Percentiles rank a stretch among this genome's conserved stretches.
Conservation (phyloP, 495 filamentous ascomycete species). For the Neurospora hispaniola region DNA sequence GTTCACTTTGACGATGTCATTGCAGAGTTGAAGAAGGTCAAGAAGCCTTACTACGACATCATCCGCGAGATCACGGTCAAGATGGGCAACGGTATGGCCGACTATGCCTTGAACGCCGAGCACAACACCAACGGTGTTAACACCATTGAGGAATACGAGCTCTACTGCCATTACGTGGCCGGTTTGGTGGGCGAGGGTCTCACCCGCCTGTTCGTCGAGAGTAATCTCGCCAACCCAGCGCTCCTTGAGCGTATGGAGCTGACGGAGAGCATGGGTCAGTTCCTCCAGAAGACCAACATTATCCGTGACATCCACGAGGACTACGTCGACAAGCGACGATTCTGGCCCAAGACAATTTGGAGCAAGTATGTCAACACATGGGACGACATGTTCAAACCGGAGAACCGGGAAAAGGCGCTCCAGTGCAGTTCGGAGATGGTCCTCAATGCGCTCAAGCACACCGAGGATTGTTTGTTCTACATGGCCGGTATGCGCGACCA, state of each 20-base stretch:
- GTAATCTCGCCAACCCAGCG: constrained; percentile 74
- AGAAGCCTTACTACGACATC: constrained; percentile 71
- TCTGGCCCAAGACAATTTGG: constrained; percentile 96
- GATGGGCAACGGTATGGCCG: constrained; percentile 99
- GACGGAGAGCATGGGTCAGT: constrained; percentile 92
- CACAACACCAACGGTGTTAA: constrained; percentile 67
- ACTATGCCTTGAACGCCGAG: constrained; percentile 76
- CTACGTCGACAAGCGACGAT: constrained; percentile 70
- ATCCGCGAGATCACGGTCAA: constrained; percentile 89
- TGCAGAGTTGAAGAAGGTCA: constrained; percentile 79
- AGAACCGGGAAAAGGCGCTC: constrained; percentile 69
- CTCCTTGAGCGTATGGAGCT: constrained; percentile 68
- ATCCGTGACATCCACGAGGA: constrained; percentile 93
- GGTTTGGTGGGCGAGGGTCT: constrained; percentile 89
- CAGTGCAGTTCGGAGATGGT: constrained; percentile 94
- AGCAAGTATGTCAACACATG: constrained; percentile 84
- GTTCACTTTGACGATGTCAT: constrained; percentile 86
- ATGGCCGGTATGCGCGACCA: constrained; percentile 93
- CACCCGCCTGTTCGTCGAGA: constrained; percentile 84
- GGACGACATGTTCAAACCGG: constrained; percentile 76
- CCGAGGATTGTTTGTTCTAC: constrained; percentile 91
- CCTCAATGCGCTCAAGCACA: constrained; percentile 74
- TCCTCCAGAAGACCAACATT: constrained; percentile 97
- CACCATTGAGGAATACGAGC: constrained; percentile 79
- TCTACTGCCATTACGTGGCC: constrained; percentile 97